Conservation (phyloP, 2,329 filamentous ascomycete species). For the Verticillium dahliae region DNA sequence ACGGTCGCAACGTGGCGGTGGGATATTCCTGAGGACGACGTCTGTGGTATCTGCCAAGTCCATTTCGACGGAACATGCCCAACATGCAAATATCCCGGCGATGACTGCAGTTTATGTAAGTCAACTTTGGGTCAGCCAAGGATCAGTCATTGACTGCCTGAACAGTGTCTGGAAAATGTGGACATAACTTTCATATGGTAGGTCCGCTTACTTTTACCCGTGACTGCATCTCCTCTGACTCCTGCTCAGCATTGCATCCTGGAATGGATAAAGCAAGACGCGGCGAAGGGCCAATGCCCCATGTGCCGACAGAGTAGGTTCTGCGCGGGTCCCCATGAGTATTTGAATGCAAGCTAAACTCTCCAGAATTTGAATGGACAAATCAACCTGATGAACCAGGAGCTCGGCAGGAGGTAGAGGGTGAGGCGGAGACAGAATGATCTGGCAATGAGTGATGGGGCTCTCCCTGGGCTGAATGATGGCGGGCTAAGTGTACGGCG, state of each 20-base stretch:
- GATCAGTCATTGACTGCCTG: not conserved
- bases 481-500: not conserved
- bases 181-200: slow-evolving; percentile 97
- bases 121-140: slow-evolving; percentile 11
- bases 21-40: slow-evolving; percentile 95
- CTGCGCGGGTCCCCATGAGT: not conserved
- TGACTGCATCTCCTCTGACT: not conserved
- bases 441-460: not conserved
- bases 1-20: slow-evolving; percentile 95
- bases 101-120: slow-evolving; percentile 87
- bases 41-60: slow-evolving; percentile 96
- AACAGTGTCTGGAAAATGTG: slow-evolving; percentile 91
- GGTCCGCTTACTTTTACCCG: slow-evolving; percentile 13
- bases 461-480: not conserved
- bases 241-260: slow-evolving; percentile 76
- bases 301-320: slow-evolving; percentile 90
- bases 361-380: slow-evolving; percentile 33
- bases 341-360: not conserved
- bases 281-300: slow-evolving; percentile 87
- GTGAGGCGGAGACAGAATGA: slow-evolving; percentile 2
- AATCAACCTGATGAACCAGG: slow-evolving; percentile 25
- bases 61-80: slow-evolving; percentile 97
- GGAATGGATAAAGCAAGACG: slow-evolving; percentile 94
- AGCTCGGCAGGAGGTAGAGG: slow-evolving; percentile 11
- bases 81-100: slow-evolving; percentile 94